Evolutionary conservation across 2,329 filamentous ascomycete species (phyloP).

Genomic region (Aspergillus sojae): DNA sequence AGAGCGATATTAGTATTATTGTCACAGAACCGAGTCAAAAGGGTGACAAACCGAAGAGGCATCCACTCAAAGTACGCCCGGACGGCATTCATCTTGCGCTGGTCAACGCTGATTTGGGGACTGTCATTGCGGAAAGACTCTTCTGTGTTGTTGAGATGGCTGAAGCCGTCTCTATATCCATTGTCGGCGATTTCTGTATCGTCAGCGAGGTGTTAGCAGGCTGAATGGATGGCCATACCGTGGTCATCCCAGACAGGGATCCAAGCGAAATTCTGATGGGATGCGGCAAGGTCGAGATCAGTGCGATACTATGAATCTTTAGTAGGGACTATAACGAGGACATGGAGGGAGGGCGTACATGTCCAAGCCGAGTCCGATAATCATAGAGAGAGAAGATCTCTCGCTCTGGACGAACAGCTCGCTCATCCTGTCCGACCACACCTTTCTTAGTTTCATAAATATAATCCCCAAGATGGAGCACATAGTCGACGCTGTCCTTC

Average conservation of each 20-base stretch:
- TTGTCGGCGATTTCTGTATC: conserved; percentile 63
- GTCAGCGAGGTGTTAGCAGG: background rate
- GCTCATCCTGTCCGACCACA: conserved; percentile 25
- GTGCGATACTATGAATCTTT: conserved; percentile 40
- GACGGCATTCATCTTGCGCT: conserved; percentile 73
- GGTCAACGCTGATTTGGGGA: conserved; percentile 64
- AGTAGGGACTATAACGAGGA: background rate
- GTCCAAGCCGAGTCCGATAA: conserved; percentile 60
- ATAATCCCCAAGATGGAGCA: conserved; percentile 62
- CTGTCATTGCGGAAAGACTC: conserved; percentile 63
- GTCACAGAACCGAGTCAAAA: too few relatives aligned
- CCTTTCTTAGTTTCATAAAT: conserved; percentile 64
- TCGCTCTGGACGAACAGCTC: conserved; percentile 7
- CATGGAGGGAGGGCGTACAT: conserved; percentile 36
- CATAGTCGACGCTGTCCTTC: conserved; percentile 63
- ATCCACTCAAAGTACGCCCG: conserved; percentile 71
- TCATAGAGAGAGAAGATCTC: conserved; percentile 48
- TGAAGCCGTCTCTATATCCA: conserved; percentile 64
- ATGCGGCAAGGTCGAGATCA: conserved; percentile 61
- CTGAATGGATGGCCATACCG: conserved; percentile 33
- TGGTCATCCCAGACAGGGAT: conserved; percentile 68
- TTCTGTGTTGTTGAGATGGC: conserved; percentile 66
- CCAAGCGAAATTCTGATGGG: conserved; percentile 62
- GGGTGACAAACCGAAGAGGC: conserved; percentile 51
- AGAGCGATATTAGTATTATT: conserved; percentile 19